Evolutionary conservation across 495 filamentous ascomycete genomes (phyloP).

Genomic region (Annulohypoxylon bovei): DNA sequence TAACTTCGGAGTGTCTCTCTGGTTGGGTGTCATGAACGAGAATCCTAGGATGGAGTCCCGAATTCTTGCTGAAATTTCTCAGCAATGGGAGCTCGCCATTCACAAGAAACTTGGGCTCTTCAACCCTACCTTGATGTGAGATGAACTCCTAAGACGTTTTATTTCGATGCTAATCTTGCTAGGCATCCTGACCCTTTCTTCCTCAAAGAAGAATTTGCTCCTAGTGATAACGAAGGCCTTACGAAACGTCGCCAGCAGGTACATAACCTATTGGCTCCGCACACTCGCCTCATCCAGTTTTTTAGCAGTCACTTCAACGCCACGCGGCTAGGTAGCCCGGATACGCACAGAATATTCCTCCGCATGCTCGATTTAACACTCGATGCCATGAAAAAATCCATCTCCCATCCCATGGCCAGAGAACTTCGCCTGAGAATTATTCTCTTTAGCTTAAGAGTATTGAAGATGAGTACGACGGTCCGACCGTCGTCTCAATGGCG

Average conservation of each 20-base stretch:
- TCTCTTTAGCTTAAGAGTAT: slow-evolving; percentile 79
- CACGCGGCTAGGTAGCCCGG: slow-evolving; percentile 78
- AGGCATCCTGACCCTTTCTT: slow-evolving; percentile 91
- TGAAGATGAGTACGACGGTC: slow-evolving; percentile 73
- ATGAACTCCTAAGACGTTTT: slow-evolving; percentile 20
- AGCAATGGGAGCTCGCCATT: slow-evolving; percentile 86
- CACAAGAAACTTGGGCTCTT: slow-evolving; percentile 82
- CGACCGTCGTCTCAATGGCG: slow-evolving; percentile 70
- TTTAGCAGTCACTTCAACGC: slow-evolving; percentile 94
- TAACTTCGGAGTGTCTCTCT: slow-evolving; percentile 92
- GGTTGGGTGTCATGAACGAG: slow-evolving; percentile 96
- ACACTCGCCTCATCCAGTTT: slow-evolving; percentile 86
- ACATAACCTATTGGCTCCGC: slow-evolving; percentile 83
- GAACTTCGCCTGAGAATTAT: slow-evolving; percentile 91
- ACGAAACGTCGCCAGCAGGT: slow-evolving; percentile 77
- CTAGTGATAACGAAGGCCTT: slow-evolving; percentile 82
- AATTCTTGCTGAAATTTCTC: slow-evolving; percentile 81
- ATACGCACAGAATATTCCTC: slow-evolving; percentile 81
- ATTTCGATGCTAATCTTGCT: slow-evolving; percentile 36
- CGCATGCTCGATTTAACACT: slow-evolving; percentile 81
- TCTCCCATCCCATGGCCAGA: slow-evolving; percentile 83
- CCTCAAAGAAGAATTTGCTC: slow-evolving; percentile 89
- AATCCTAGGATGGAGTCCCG: slow-evolving; percentile 87
- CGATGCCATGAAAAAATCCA: slow-evolving; percentile 72
- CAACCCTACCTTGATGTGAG: slow-evolving; percentile 71